Conservation (phyloP, 116 monocot species). For the Papilionanthe hybrid region DNA sequence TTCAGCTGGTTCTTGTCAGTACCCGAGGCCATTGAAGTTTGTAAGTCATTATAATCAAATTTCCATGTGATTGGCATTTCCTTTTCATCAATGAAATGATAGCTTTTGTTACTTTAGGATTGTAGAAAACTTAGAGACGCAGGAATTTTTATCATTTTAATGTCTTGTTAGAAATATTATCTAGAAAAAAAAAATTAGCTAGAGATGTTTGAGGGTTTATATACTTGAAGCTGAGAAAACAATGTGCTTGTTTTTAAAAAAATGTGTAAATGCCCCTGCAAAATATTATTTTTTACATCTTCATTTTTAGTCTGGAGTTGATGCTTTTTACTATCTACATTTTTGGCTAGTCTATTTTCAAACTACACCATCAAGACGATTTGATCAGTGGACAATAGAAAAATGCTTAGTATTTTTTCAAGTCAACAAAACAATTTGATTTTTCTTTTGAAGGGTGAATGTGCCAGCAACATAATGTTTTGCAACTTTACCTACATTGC, state of each 20-base stretch:
- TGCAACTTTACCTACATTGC: too few relatives aligned
- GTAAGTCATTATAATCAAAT: slow-evolving; percentile 43
- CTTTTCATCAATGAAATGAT: not conserved
- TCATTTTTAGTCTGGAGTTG: too few relatives aligned
- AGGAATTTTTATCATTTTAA: not conserved
- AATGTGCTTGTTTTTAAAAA: not conserved
- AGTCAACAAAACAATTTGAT: not conserved
- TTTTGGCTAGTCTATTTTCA: too few relatives aligned
- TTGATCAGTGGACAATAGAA: not conserved
- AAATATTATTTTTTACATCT: too few relatives aligned
- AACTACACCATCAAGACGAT: too few relatives aligned
- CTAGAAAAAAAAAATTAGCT: not conserved
- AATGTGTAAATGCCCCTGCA: not conserved
- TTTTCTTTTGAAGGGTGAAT: too few relatives aligned
- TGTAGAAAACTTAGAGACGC: not conserved
- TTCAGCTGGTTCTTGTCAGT: slow-evolving; percentile 85
- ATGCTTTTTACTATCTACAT: too few relatives aligned
- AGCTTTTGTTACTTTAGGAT: not conserved
- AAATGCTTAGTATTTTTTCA: not conserved
- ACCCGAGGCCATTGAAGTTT: slow-evolving; percentile 63
- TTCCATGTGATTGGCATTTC: not conserved
- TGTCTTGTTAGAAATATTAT: not conserved
- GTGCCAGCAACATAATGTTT: too few relatives aligned
- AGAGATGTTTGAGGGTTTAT: not conserved
- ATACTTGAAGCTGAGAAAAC: not conserved